phyloP scores from a whole-genome alignment of 768 basidiomycete species.

The Hericium coralloides region DNA sequence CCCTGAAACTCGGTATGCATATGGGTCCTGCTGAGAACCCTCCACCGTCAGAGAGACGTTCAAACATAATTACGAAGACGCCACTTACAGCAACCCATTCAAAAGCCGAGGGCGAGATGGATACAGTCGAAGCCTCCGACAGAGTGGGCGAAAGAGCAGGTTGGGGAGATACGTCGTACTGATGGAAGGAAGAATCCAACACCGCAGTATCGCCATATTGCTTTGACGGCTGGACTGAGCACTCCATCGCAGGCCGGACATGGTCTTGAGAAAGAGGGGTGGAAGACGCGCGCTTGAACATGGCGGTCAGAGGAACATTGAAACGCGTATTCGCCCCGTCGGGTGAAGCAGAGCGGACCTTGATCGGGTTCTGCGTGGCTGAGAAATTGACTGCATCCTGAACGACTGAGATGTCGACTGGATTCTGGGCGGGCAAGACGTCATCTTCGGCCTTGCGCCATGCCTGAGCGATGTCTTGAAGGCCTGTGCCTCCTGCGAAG shows the following conservation, averaged over 20 bases:
- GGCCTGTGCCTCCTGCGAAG: no score
- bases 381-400: no score
- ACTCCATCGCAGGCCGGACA: background rate
- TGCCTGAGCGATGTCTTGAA: no score
- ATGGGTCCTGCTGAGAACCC: background rate
- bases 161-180: background rate
- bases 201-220: background rate
- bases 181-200: background rate
- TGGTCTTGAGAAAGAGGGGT: constrained; percentile 11
- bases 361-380: background rate
- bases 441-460: no score
- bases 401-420: no score
- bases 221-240: background rate
- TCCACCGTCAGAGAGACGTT: background rate
- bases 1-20: background rate
- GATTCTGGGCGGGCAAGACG: no score
- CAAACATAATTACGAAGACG: background rate
- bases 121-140: background rate
- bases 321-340: constrained; percentile 23
- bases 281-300: constrained; percentile 60
- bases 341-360: constrained; percentile 11
- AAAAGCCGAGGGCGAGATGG: background rate
- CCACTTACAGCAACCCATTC: background rate
- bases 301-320: constrained; percentile 46
- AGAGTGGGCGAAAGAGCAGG: background rate